Evolutionary conservation across 768 basidiomycete genomes (phyloP).

Genomic region (Termitomyces sp.): DNA sequence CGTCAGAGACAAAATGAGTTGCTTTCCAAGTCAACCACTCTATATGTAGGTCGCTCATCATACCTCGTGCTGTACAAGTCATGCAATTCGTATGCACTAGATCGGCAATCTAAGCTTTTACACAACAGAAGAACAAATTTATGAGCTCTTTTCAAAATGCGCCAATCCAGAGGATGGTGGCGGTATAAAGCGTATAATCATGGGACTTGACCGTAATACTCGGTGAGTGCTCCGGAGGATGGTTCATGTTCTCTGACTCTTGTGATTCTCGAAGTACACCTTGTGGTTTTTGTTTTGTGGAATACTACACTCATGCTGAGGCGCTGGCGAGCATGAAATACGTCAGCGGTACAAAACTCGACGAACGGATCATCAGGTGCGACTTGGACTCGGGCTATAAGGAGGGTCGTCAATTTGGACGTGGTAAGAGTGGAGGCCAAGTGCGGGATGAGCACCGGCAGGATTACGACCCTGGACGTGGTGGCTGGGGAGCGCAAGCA

Average conservation of each 20-base stretch:
- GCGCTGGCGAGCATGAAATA: slow-evolving; percentile 91
- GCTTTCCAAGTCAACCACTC: slow-evolving; percentile 79
- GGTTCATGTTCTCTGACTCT: slow-evolving; percentile 6
- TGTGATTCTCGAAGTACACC: slow-evolving; percentile 55
- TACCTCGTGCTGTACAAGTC: slow-evolving; percentile 15
- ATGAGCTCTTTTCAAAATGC: slow-evolving; percentile 89
- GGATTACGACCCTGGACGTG: slow-evolving; percentile 95
- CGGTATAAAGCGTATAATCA: slow-evolving; percentile 90
- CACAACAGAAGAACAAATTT: slow-evolving; percentile 95
- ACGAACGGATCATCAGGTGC: slow-evolving; percentile 97
- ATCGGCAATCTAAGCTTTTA: slow-evolving; percentile 92
- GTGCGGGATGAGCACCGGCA: slow-evolving; percentile 95
- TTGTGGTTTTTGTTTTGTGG: slow-evolving; percentile 94
- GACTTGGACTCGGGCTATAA: slow-evolving; percentile 96
- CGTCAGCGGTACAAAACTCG: slow-evolving; percentile 96
- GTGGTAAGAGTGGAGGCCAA: slow-evolving; percentile 97
- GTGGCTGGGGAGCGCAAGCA: slow-evolving; percentile 89
- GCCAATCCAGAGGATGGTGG: slow-evolving; percentile 81
- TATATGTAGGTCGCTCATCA: slow-evolving; percentile 65
- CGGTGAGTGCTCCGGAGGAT: slow-evolving; percentile 37
- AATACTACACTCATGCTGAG: slow-evolving; percentile 92
- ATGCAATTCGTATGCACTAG: slow-evolving; percentile 29
- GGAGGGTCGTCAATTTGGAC: slow-evolving; percentile 94
- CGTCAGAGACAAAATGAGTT: slow-evolving; percentile 72
- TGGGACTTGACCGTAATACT: slow-evolving; percentile 89